These are phyloP conservation scores for Musa balbisiana DNA, from an alignment of 202 grass and related monocot genomes.

Conservation along the genomic window DNA sequence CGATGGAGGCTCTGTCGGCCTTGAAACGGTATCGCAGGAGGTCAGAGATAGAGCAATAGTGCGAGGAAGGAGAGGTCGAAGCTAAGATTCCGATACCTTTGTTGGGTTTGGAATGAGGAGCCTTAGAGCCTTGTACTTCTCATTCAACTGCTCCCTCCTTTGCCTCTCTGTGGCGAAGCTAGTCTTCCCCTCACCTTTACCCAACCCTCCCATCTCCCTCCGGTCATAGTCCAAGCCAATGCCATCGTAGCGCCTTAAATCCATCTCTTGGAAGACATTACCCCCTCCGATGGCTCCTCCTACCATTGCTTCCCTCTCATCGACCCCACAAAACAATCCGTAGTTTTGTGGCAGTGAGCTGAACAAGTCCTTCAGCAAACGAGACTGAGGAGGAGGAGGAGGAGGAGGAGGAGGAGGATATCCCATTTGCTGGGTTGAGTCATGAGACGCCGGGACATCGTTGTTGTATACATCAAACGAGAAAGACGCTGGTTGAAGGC, in stretches of 20 bases:
- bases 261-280: constrained; percentile 62
- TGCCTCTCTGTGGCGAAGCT: constrained; percentile 90
- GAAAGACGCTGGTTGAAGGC: constrained; percentile 26
- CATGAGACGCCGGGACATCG: constrained; percentile 34
- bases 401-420: constrained; percentile 24
- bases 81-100: constrained; percentile 35
- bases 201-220: constrained; percentile 42
- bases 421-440: constrained; percentile 27
- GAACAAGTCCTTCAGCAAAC: constrained; percentile 56
- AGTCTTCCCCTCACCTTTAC: constrained; percentile 55
- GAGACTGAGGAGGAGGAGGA: constrained; percentile 25
- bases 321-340: constrained; percentile 49
- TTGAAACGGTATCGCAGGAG: constrained; percentile 12
- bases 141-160: constrained; percentile 89
- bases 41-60: neutral
- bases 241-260: constrained; percentile 44
- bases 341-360: constrained; percentile 62
- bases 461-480: constrained; percentile 44
- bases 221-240: constrained; percentile 28
- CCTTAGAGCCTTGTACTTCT: constrained; percentile 73
- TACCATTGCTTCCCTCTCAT: constrained; percentile 55
- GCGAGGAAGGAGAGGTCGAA: too few relatives aligned
- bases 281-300: constrained; percentile 34
- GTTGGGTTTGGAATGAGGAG: constrained; percentile 74
- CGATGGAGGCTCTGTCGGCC: constrained; percentile 74